Base-by-base conservation (phyloP, 2,329 filamentous ascomycete genomes). In the Polytolypa hystricis region DNA sequence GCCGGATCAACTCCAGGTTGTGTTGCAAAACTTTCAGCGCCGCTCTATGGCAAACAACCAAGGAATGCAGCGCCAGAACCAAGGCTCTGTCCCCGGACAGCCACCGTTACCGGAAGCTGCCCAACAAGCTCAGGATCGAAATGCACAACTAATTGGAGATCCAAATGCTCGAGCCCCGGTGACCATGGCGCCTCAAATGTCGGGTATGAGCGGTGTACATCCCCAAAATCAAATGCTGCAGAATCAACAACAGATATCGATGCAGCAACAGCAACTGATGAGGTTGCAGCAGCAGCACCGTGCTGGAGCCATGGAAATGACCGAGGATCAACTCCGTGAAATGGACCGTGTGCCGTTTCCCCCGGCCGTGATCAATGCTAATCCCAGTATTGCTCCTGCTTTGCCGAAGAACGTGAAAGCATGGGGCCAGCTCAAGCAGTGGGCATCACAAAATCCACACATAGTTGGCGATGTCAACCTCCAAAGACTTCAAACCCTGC, bases 341-440 rank as follows among this genome's bases (percentile, higher is more conserved):
- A 66, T 67, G 64, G 64, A 67, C 41, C 49, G 49, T 17, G 23
- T 55, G 4, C 41, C 44, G 6, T 65, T 65, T 37, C 63, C 62
- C 4, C 52, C 49, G 2, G 48, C 46, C 8, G 53, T 59, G n/a
- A 44, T 61, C 9, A 53, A 49, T 36, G 50, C 51, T 23, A 56
- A 52, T 20, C 45, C 47, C n/a, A 55, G 52, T 31, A 41, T 52
- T 5, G 44, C 46, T 9, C 50, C 55, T 17, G 52, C 58, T 12
- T 48, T 73, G 7, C 71, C 73, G 4, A 65, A 64, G 18, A 54
- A 67, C 9, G 57, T 76, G 16, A 69, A 64, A 45, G 67, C 64
- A 2, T 77, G 73, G 73, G 65, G 65, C 6, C 67, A 74, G 38
- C 56, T 77, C 5, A 77, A 75, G 51, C 56, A 67, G 35, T 72